Evolutionary conservation across 192 early-diverging fungal genomes (phyloP).

Genomic region (Entomortierella chlamydospora): DNA sequence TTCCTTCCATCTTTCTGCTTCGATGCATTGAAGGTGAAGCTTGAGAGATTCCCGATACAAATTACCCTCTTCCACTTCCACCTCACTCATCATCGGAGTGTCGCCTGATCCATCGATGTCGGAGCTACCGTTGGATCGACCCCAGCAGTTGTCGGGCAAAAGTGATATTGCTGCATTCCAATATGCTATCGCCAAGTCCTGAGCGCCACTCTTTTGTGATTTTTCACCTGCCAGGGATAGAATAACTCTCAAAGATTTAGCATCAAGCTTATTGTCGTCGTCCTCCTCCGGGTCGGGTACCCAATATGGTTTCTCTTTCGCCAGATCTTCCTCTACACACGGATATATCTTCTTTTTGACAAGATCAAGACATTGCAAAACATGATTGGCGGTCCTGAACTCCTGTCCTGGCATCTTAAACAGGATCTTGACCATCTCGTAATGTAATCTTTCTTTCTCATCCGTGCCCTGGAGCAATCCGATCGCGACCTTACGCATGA

Average conservation of each 20-base stretch:
- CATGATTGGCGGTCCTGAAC: slow-evolving; percentile 33
- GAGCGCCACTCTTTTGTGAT: slow-evolving; percentile 50
- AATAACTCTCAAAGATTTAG: slow-evolving; percentile 17
- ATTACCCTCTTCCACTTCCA: not conserved
- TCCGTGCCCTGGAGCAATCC: slow-evolving; percentile 30
- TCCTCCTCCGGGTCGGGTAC: slow-evolving; percentile 18
- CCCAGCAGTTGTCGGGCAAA: slow-evolving; percentile 37
- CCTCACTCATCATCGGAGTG: not conserved
- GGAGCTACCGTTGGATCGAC: not conserved
- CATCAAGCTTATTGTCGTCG: not conserved
- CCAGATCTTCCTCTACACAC: not conserved
- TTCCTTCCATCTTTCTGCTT: slow-evolving; percentile 42
- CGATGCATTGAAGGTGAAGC: slow-evolving; percentile 36
- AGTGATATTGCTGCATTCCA: slow-evolving; percentile 40
- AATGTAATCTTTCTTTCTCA: slow-evolving; percentile 44
- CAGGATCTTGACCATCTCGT: slow-evolving; percentile 40
- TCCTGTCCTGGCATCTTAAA: slow-evolving; percentile 25
- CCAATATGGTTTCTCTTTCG: slow-evolving; percentile 22
- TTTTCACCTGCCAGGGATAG: slow-evolving; percentile 40
- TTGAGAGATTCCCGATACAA: slow-evolving; percentile 41
- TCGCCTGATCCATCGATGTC: not conserved
- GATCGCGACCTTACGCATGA: slow-evolving; percentile 44
- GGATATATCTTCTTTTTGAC: slow-evolving; percentile 23
- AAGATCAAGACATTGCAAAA: slow-evolving; percentile 30
- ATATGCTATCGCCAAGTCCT: slow-evolving; percentile 34